These are phyloP conservation scores for Hypholoma fasciculare DNA, from an alignment of 768 basidiomycete species.

Conservation along the genomic window DNA sequence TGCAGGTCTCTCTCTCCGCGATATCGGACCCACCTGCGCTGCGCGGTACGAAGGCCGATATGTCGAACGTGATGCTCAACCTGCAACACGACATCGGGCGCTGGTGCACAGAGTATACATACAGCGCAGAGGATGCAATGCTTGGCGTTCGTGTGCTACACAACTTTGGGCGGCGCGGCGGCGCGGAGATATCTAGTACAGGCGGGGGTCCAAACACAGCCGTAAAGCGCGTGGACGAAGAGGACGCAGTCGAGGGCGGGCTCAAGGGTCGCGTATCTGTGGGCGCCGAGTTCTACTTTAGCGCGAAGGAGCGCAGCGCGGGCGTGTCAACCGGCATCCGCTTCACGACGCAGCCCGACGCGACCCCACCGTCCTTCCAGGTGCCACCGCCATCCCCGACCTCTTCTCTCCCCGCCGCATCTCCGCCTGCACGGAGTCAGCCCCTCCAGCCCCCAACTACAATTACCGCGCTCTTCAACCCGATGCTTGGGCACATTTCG, in stretches of 20 bases:
- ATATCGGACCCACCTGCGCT: constrained; percentile 77
- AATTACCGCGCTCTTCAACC: constrained; percentile 92
- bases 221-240: constrained; percentile 88
- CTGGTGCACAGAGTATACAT: constrained; percentile 93
- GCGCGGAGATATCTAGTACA: constrained; percentile 26
- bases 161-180: constrained; percentile 81
- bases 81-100: constrained; percentile 91
- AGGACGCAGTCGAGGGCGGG: constrained; percentile 90
- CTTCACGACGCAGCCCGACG: constrained; percentile 91
- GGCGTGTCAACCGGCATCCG: constrained; percentile 93
- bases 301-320: constrained; percentile 88
- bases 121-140: constrained; percentile 94
- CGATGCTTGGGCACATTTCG: constrained; percentile 93
- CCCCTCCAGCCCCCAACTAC: constrained; percentile 87
- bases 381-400: constrained; percentile 19
- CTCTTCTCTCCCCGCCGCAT: constrained; percentile 23
- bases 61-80: constrained; percentile 77
- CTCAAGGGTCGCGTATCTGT: constrained; percentile 88
- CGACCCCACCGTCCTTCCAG: constrained; percentile 66
- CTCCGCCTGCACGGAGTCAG: constrained; percentile 34
- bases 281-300: constrained; percentile 93
- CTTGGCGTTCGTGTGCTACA: constrained; percentile 86
- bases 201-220: constrained; percentile 26
- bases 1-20: constrained; percentile 82
- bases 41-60: constrained; percentile 44